A percentile compares a stretch with the other conserved stretches of the same genome.
Evolutionary conservation across 352 stramenopile species (phyloP).

Genomic region (Phytophthora sansomeana): DNA sequence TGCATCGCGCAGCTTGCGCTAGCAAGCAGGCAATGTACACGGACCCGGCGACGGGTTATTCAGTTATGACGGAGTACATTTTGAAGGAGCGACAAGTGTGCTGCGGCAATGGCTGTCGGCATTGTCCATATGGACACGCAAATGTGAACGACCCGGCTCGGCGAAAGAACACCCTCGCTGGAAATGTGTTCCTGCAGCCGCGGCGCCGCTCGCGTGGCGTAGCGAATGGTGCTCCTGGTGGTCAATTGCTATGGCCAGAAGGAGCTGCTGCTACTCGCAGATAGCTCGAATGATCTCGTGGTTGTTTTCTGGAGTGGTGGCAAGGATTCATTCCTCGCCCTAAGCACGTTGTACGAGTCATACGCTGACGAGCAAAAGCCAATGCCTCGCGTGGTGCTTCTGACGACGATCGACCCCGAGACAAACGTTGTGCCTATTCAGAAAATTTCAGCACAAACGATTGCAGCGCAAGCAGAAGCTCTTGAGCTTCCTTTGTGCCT

Average conservation of each 20-base stretch:
- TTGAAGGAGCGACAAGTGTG: constrained; percentile 83
- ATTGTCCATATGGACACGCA: constrained; percentile 91
- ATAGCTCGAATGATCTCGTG: constrained; percentile 53
- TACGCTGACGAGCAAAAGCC: constrained; percentile 42
- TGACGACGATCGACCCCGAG: constrained; percentile 88
- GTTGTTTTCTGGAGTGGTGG: constrained; percentile 91
- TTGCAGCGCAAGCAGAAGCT: constrained; percentile 77
- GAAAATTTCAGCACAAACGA: constrained; percentile 73
- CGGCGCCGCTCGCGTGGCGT: constrained; percentile 33
- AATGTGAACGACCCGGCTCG: constrained; percentile 69
- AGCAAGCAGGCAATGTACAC: constrained; percentile 81
- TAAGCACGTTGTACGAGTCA: constrained; percentile 49
- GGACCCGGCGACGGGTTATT: constrained; percentile 87
- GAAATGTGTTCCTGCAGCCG: constrained; percentile 45
- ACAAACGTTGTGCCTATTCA: constrained; percentile 85
- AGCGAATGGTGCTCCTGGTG: constrained; percentile 27
- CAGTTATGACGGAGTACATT: constrained; percentile 87
- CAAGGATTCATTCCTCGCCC: constrained; percentile 91
- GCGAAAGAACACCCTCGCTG: constrained; percentile 50
- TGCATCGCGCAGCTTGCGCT: constrained; percentile 75
- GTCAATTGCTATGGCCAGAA: constrained; percentile 44
- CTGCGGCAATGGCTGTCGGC: constrained; percentile 90
- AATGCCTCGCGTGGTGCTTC: constrained; percentile 71
- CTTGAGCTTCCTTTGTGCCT: constrained; percentile 80
- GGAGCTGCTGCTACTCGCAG: constrained; percentile 6